Conservation (phyloP, 164 flowering plant genomes). For the Magnolia kwangsiensis region DNA sequence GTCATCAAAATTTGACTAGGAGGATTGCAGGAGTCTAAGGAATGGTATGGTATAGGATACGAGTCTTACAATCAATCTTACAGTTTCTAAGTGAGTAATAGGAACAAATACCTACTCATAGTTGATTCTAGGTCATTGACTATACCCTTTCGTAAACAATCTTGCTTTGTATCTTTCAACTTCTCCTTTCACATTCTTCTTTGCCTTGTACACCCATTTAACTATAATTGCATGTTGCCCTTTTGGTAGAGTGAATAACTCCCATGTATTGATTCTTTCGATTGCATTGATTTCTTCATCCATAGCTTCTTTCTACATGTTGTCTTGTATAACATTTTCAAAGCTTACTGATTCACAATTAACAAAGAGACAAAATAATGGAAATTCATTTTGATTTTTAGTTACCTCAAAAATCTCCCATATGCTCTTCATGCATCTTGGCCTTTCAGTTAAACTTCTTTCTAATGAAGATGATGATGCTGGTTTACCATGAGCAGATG, state of each 20-base stretch:
- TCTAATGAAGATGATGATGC: background rate
- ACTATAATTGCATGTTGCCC: background rate
- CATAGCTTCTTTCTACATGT: background rate
- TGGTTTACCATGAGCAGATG: background rate
- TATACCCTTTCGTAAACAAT: background rate
- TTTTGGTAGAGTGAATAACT: background rate
- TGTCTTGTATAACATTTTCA: background rate
- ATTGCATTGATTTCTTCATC: background rate
- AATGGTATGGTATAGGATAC: too few species aligned
- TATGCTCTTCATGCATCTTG: too few species aligned
- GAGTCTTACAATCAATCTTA: background rate
- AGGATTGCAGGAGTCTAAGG: too few species aligned
- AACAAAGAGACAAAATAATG: background rate
- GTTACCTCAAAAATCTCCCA: too few species aligned
- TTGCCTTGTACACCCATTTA: background rate
- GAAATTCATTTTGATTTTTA: background rate
- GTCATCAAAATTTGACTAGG: too few species aligned
- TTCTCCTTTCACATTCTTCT: background rate
- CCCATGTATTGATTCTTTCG: background rate
- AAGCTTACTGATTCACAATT: background rate
- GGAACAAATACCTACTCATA: background rate
- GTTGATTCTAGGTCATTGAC: background rate
- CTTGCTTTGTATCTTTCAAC: background rate
- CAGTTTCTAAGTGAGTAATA: background rate
- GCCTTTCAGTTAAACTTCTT: too few species aligned